Percentiles rank a stretch among this genome's conserved stretches.
Evolutionary conservation across 768 basidiomycete species (phyloP).

Genomic region (Glaciozyma martinii): DNA sequence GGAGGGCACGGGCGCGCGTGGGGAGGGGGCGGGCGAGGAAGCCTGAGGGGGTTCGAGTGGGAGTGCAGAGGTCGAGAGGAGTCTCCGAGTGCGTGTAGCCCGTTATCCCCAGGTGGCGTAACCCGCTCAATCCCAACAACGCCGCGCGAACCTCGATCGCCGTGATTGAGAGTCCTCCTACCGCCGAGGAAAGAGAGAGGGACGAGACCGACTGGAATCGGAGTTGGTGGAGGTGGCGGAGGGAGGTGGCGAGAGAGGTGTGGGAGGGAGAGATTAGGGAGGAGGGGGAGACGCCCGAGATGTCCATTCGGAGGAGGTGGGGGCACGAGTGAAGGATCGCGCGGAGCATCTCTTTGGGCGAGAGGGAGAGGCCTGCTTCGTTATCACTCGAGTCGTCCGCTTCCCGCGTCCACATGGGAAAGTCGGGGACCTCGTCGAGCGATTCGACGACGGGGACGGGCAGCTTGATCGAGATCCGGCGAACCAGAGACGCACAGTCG

Average conservation of each 20-base stretch:
- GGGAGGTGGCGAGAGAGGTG: too few relatives aligned
- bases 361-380: too few relatives aligned
- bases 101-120: not conserved
- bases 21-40: not conserved
- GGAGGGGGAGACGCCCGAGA: not conserved
- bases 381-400: not conserved
- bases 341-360: not conserved
- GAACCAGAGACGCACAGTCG: not conserved
- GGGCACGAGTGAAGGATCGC: not conserved
- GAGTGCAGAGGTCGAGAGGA: not conserved
- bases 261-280: not conserved
- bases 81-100: not conserved
- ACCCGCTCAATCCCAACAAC: not conserved
- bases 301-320: not conserved
- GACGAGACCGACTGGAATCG: not conserved
- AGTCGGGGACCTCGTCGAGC: not conserved
- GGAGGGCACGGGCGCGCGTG: not conserved
- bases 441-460: not conserved
- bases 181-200: not conserved
- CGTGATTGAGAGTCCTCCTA: not conserved
- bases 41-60: not conserved
- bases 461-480: not conserved
- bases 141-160: not conserved
- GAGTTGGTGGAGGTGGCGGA: not conserved
- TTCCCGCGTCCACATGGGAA: not conserved